A percentile compares a stretch with the other conserved stretches of the same genome.
Evolutionary conservation across 306 rosid species (phyloP).

Genomic region (Sesbania bispinosa): DNA sequence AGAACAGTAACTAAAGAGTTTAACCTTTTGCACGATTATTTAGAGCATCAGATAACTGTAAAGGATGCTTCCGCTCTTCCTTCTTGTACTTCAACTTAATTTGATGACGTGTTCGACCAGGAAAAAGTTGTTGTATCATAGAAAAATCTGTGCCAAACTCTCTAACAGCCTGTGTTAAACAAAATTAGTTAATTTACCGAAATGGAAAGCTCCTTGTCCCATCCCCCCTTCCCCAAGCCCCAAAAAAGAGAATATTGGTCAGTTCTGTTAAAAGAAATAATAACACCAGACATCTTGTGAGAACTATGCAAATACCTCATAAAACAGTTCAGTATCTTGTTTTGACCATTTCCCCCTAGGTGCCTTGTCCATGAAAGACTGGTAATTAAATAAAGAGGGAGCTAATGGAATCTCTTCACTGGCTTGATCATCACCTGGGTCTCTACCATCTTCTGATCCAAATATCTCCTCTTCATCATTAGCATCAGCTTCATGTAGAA

Average conservation of each 20-base stretch:
- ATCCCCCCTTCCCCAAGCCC: conserved; percentile 6
- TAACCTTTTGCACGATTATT: conserved; percentile 55
- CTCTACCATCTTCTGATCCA: conserved; percentile 56
- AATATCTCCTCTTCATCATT: conserved; percentile 39
- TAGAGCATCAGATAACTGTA: conserved; percentile 52
- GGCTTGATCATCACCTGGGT: conserved; percentile 46
- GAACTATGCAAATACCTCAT: conserved; percentile 49
- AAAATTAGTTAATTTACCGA: neutral
- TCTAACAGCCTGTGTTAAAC: conserved; percentile 51
- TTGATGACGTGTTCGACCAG: conserved; percentile 61
- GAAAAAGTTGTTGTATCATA: conserved; percentile 74
- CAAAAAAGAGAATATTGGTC: neutral
- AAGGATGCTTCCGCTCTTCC: conserved; percentile 70
- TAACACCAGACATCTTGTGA: neutral
- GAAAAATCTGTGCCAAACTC: conserved; percentile 78
- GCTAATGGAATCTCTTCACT: conserved; percentile 31
- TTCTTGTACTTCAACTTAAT: conserved; percentile 71
- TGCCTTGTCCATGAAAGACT: conserved; percentile 68
- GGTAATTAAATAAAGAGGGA: conserved; percentile 53
- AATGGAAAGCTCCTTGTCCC: neutral
- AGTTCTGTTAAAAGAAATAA: neutral
- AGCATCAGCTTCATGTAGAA: conserved; percentile 33
- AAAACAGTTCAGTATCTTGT: conserved; percentile 76
- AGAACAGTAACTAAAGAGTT: conserved; percentile 17
- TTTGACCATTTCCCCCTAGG: conserved; percentile 74